Base-by-base conservation (phyloP, 2,329 filamentous ascomycete genomes). In the Magnaporthiopsis incrustans region DNA sequence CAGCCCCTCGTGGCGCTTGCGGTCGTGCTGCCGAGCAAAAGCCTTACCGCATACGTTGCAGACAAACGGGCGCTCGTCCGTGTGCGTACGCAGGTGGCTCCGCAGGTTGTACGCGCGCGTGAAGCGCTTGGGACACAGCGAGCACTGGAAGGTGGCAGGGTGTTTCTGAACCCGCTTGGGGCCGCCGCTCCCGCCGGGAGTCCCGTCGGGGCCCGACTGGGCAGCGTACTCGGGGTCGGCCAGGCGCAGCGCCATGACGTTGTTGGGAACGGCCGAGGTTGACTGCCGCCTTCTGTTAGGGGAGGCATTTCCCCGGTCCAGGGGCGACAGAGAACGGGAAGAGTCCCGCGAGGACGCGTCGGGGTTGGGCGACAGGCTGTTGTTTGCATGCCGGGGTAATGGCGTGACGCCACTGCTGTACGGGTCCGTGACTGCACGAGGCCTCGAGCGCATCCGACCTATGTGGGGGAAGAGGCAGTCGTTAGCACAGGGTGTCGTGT, bases 31-130 rank as follows among this genome's bases (percentile, higher is more conserved):
- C 32, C 95, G 89, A 7, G 95, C 95, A 77, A 99, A 99, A 0
- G 95, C 95, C 76, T 99, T 99, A 63, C 92, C 91, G 70, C 95
- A 99, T 11, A 98, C 92, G 0, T 91, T 97, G 73, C 95, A 99
- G 3, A 98, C 94, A 72, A 98, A 99, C 0, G 95, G 95, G 60
- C 95, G 86, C 79, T 99, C 95, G 71, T 99, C 95, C 0, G 95
- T 99, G 73, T 99, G 95, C 0, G 95, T 99, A 60, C 95, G 90
- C 66, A 98, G 77, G 78, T 99, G 95, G 58, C 94, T 98, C 18
- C 95, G 90, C 64, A 99, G 79, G 72, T 99, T 99, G 78, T 99
- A 99, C 0, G 95, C 95, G 65, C 95, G 86, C 0, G 95, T 99
- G 73, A 99, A 99, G 22, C 92, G 87, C 76, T 99, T 99, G 0